Evolutionary conservation across 2,329 filamentous ascomycete species (phyloP).

Genomic region (Colletotrichum kahawae): DNA sequence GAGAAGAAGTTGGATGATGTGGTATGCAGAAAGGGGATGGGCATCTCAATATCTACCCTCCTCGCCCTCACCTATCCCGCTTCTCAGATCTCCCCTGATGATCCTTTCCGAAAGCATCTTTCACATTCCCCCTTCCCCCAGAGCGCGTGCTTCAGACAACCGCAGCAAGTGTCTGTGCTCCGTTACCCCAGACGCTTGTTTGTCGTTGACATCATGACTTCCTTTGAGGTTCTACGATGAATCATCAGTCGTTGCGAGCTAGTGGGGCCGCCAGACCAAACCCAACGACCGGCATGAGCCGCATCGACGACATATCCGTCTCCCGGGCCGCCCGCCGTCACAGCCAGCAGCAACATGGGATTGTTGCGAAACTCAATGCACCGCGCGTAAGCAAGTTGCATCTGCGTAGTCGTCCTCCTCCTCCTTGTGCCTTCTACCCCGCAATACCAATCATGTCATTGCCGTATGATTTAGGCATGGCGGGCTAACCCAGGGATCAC

Average conservation of each 20-base stretch:
- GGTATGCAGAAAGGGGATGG: not conserved
- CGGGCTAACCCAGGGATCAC: not conserved
- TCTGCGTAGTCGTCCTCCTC: not conserved
- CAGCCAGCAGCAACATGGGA: not conserved
- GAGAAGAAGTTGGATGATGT: accelerated
- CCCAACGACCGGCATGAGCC: not conserved
- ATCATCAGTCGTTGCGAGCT: slow-evolving; percentile 7
- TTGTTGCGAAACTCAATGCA: not conserved
- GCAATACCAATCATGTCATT: not conserved
- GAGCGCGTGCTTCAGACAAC: not conserved
- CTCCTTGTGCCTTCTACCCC: not conserved
- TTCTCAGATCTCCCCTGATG: not conserved
- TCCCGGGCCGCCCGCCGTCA: not conserved
- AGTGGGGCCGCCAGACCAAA: not conserved
- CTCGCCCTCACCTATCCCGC: not conserved
- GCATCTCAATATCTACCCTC: not conserved
- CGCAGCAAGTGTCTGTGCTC: not conserved
- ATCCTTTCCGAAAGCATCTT: not conserved
- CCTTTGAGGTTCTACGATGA: not conserved
- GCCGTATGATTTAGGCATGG: not conserved
- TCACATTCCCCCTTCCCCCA: not conserved
- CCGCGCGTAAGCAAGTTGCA: not conserved
- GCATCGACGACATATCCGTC: not conserved
- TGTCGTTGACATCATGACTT: slow-evolving; percentile 18
- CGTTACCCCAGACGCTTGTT: not conserved